Base-by-base conservation (phyloP, 768 basidiomycete species). In the Lactarius trivialis region DNA sequence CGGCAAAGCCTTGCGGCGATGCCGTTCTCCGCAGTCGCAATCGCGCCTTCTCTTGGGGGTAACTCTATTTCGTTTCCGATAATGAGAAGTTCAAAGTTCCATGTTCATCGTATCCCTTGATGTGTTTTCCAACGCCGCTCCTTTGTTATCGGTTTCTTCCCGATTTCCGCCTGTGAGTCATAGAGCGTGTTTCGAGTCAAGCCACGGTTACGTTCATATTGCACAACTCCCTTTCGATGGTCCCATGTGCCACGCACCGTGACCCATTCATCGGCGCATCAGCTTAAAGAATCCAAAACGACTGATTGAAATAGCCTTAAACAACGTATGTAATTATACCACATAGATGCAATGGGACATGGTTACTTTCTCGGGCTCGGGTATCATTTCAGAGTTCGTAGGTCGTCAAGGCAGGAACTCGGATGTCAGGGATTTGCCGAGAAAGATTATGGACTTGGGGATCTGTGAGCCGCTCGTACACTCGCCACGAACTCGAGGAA, bases 401-500 rank as follows among this genome's bases (percentile, higher is more conserved):
- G 33, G 21, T 37, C 43, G 7, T 54, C 41, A 24, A 48, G 51
- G 51, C 8, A 55, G 21, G 33, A 54, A 37, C 56, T 53, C 34
- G 36, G 28, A 14, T 30, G 24, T n/a, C 49, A n/a, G 30, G 32
- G n/a, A 7, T 19, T n/a, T 12, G 17, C 28, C 19, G 30, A 33
- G 34, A 19, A 48, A 32, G 26, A 41, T 55, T 28, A 51, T 50
- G 49, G 57, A 64, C 57, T 60, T 14, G 57, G 30, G 15, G 54
- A 45, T 19, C 39, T 4, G 21, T 60, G 54, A 28, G 57, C 54
- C 14, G 58, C 48, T 33, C 54, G 53, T 11, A 39, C 58, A 55
- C 54, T 39, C 34, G 57, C 58, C n/a, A 56, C 55, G 45, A 64
- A 64, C 5, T 64, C 54, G 58, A 64, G 63, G 3, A 64, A 48